These are phyloP conservation scores for Sphaerulina vaccinii DNA, from an alignment of 2,329 filamentous ascomycete genomes.

Conservation along the genomic window DNA sequence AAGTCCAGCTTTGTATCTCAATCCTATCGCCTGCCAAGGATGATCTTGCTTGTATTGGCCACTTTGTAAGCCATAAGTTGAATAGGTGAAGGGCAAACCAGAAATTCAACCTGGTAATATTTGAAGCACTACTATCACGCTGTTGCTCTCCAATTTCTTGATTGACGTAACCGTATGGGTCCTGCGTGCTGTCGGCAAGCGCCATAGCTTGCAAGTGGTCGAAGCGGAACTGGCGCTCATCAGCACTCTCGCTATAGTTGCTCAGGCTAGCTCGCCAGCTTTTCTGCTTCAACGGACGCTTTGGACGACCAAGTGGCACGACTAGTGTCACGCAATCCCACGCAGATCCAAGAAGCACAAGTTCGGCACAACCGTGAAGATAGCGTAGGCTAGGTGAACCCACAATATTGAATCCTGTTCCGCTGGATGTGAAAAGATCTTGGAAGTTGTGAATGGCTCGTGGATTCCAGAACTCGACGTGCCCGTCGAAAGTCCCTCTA, in stretches of 20 bases:
- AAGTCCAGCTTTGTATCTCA: background rate
- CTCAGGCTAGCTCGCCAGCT: background rate
- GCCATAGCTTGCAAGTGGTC: too few relatives aligned
- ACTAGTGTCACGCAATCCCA: background rate
- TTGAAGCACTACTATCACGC: too few relatives aligned
- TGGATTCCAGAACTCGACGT: background rate
- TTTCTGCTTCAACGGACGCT: background rate
- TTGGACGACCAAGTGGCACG: background rate
- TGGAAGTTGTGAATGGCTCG: background rate
- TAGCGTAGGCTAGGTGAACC: background rate
- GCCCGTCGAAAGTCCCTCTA: background rate
- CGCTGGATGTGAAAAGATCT: background rate
- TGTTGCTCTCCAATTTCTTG: too few relatives aligned
- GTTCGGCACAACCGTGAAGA: background rate
- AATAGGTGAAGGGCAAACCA: too few relatives aligned
- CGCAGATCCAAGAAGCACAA: background rate
- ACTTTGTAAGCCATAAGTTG: too few relatives aligned
- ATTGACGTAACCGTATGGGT: too few relatives aligned
- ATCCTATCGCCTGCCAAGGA: background rate
- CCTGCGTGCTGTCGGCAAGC: too few relatives aligned
- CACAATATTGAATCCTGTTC: background rate
- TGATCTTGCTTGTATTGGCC: background rate
- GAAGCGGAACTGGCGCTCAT: too few relatives aligned
- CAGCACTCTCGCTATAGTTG: too few relatives aligned
- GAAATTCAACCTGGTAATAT: too few relatives aligned